Evolutionary conservation across 139 green algal species (phyloP), one percentile per base, ranked within the genome.

Genomic region (Chlamydomonas sp.): DNA sequence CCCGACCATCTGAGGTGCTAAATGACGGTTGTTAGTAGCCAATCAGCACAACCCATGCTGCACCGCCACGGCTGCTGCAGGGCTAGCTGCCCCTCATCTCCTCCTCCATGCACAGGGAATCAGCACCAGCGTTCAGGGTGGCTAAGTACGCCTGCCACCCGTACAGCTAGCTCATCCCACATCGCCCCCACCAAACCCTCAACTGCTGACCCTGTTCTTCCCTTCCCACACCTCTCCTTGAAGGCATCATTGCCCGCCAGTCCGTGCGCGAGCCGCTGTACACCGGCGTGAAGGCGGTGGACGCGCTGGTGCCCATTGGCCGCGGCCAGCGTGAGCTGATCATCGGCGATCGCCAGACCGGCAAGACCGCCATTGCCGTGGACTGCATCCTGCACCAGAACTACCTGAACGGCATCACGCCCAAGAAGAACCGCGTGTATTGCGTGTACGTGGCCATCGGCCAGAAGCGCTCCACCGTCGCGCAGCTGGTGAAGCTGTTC

Each of bases 261-360:
- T 93, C 90, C 5, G 93, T 95, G 91, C 89, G 91, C 64, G 89
- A 95, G 89, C 93, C 93, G 20, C 91, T 95, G 84, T 94, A 92
- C 90, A 95, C 93, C 58, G 93, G 92, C 74, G 87, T 98, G 5
- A 98, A 98, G 90, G 93, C 94, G 14, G 94, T 98, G 60, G 95
- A 98, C 86, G 90, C 86, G 58, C 93, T 98, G 80, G 94, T 98
- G 76, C 96, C 96, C 88, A 98, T 98, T 88, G 96, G 96, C 49
- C 95, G 96, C 89, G 96, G 96, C 73, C 96, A 98, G 92, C 95
- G 96, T 87, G 96, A 98, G 91, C 86, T 98, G 74, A 98, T 98
- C 90, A 98, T 98, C 90, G 96, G 96, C 57, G 96, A 98, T 91
- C 94, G 96, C 81, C 96, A 95, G 93, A 98, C 96, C n/a, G 96